Conservation (phyloP, 2,329 filamentous ascomycete genomes). For the Monilinia aucupariae region DNA sequence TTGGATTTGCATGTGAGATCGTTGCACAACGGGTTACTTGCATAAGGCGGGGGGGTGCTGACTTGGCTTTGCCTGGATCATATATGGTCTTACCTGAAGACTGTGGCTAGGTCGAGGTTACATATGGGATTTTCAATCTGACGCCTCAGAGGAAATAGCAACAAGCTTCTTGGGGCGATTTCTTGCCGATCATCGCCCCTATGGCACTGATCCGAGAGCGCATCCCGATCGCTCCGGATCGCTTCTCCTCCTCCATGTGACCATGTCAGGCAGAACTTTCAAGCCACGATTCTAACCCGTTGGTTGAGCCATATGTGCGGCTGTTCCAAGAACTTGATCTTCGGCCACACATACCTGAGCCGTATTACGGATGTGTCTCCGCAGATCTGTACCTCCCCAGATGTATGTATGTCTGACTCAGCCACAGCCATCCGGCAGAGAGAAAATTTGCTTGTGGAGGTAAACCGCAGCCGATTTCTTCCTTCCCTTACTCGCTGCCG, state of each 20-base stretch:
- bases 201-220: slow-evolving; percentile 1
- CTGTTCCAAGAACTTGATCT: background rate
- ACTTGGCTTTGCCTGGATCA: background rate
- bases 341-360: no score
- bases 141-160: no score
- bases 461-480: background rate
- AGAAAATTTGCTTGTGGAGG: background rate
- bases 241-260: background rate
- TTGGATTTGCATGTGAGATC: background rate
- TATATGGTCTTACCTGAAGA: no score
- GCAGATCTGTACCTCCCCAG: background rate
- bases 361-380: no score
- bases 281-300: background rate
- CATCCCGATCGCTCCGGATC: background rate
- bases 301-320: background rate
- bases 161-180: background rate
- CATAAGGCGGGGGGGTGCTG: background rate
- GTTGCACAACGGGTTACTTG: background rate
- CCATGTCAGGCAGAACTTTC: background rate
- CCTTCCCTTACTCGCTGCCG: background rate
- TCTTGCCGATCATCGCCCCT: slow-evolving; percentile 3
- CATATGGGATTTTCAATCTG: no score
- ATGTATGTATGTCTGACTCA: background rate
- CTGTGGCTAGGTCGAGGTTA: background rate
- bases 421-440: no score